Conservation (phyloP, 352 stramenopile genomes). For the Phytophthora chlamydospora region DNA sequence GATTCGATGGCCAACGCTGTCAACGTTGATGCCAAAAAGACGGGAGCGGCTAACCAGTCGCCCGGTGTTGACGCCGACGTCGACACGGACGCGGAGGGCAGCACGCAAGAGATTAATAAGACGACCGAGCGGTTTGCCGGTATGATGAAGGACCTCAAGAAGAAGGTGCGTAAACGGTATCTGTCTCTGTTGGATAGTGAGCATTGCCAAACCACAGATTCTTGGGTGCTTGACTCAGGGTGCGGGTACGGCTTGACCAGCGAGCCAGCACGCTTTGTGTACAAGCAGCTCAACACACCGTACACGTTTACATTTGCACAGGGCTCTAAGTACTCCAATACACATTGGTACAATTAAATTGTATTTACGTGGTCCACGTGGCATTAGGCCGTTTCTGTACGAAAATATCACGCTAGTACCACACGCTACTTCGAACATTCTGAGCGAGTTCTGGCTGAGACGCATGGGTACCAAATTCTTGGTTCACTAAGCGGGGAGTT, state of each 20-base stretch:
- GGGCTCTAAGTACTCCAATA: constrained; percentile 7
- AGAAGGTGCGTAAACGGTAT: constrained; percentile 1
- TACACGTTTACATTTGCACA: constrained; percentile 29
- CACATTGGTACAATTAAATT: constrained; percentile 17
- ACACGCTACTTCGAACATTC: constrained; percentile 17
- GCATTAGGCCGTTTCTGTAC: constrained; percentile 9
- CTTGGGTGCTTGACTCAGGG: constrained; percentile 8
- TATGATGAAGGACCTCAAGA: not conserved
- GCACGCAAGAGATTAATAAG: not conserved
- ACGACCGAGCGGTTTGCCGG: not conserved
- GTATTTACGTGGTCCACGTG: constrained; percentile 11
- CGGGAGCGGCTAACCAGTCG: no score
- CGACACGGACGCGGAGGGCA: no score
- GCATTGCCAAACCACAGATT: constrained; percentile 4
- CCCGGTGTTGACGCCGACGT: no score
- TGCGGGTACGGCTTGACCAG: constrained; percentile 16
- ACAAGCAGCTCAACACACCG: not conserved
- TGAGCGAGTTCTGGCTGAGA: constrained; percentile 14
- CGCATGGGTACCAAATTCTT: constrained; percentile 13
- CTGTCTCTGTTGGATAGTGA: not conserved
- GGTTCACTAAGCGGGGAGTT: constrained; percentile 6
- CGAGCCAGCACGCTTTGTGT: constrained; percentile 1
- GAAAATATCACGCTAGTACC: constrained; percentile 17
- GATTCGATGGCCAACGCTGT: no score
- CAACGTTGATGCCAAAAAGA: no score